Conservation (phyloP, 768 basidiomycete species). For the Floccularia luteovirens region DNA sequence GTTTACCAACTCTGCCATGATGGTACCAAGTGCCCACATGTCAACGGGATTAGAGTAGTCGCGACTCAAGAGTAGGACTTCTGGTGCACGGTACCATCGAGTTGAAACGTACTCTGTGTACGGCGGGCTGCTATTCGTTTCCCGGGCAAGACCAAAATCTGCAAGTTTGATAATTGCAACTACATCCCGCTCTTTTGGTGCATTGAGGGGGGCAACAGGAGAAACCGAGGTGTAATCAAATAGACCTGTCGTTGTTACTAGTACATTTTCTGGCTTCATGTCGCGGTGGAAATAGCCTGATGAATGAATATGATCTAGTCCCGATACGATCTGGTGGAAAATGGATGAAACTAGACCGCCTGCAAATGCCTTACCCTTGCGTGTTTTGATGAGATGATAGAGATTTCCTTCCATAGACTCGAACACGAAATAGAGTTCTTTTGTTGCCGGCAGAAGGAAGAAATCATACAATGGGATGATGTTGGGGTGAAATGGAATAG, state of each 20-base stretch:
- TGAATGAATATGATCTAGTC: conserved; percentile 87
- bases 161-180: conserved; percentile 96
- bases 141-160: conserved; percentile 94
- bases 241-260: conserved; percentile 95
- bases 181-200: conserved; percentile 84
- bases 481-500: conserved; percentile 92
- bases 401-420: conserved; percentile 99
- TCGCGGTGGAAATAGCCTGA: conserved; percentile 98
- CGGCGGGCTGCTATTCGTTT: conserved; percentile 81
- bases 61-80: conserved; percentile 84
- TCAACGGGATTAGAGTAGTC: conserved; percentile 98
- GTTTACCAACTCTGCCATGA: conserved; percentile 95
- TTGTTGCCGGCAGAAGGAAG: conserved; percentile 92
- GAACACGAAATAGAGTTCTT: conserved; percentile 98
- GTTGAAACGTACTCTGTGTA: conserved; percentile 99
- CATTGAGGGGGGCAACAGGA: conserved; percentile 54
- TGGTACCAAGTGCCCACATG: conserved; percentile 99
- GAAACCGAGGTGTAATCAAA: conserved; percentile 84
- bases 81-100: conserved; percentile 99
- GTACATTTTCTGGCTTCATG: conserved; percentile 99
- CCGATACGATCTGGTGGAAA: conserved; percentile 85
- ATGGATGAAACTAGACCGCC: conserved; percentile 94
- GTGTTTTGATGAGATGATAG: conserved; percentile 96
- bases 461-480: conserved; percentile 99
- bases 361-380: conserved; percentile 92